Percentiles rank a stretch among this genome's conserved stretches.
phyloP scores from a whole-genome alignment of 2,329 filamentous ascomycete genomes.

The Botrytis paeoniae region DNA sequence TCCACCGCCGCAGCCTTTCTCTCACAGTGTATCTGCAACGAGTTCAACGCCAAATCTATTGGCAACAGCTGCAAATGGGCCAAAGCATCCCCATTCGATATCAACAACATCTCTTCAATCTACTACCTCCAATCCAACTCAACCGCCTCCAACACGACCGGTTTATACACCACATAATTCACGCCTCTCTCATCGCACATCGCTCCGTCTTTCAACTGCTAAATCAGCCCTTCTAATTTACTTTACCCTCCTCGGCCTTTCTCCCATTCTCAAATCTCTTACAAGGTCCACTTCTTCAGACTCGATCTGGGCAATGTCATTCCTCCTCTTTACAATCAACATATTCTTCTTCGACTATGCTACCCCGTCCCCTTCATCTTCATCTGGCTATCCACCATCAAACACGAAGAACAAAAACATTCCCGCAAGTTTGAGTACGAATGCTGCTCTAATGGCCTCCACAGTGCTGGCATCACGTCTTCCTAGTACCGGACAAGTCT shows the following conservation, averaged over 20 bases:
- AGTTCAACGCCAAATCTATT: constrained; percentile 34
- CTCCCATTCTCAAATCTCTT: constrained; percentile 94
- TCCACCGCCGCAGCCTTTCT: constrained; percentile 15
- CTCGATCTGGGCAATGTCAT: constrained; percentile 96
- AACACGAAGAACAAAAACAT: constrained; percentile 32
- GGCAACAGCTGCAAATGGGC: constrained; percentile 10
- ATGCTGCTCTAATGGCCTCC: constrained; percentile 93
- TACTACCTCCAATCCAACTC: constrained; percentile 46
- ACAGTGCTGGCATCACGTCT: constrained; percentile 90
- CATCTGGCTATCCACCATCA: constrained; percentile 37
- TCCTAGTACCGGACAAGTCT: constrained; percentile 88
- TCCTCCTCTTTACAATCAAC: constrained; percentile 90
- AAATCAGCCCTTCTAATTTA: constrained; percentile 94
- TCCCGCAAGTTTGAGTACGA: constrained; percentile 74
- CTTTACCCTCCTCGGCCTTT: constrained; percentile 84
- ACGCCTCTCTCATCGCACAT: constrained; percentile 43
- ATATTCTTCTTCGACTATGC: constrained; percentile 98
- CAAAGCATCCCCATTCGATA: neutral
- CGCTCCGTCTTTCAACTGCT: constrained; percentile 71
- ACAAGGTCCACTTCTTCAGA: constrained; percentile 89
- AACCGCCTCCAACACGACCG: constrained; percentile 54
- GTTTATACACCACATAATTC: constrained; percentile 16
- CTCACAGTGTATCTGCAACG: constrained; percentile 29
- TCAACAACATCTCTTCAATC: constrained; percentile 19
- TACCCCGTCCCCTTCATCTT: constrained; percentile 48